phyloP scores from a whole-genome alignment of 768 basidiomycete species.

The Paxillus rubicundulus region DNA sequence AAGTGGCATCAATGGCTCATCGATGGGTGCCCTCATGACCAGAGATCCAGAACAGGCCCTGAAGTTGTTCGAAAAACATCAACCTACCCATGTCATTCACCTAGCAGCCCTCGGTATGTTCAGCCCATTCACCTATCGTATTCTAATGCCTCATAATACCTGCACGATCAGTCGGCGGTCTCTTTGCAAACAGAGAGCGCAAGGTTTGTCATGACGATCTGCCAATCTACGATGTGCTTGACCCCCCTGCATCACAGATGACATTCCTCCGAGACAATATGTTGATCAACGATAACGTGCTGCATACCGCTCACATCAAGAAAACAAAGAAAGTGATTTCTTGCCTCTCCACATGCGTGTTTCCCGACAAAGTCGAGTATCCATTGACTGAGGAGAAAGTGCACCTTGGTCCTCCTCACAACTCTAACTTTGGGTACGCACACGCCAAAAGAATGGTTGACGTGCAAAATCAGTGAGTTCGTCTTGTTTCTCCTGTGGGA shows the following conservation, averaged over 20 bases:
- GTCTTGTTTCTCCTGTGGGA: neutral
- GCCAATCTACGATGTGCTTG: neutral
- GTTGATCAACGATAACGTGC: slow-evolving; percentile 93
- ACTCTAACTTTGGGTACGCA: slow-evolving; percentile 95
- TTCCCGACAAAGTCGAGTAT: slow-evolving; percentile 92
- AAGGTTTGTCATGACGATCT: slow-evolving; percentile 49
- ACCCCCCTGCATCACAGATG: slow-evolving; percentile 42
- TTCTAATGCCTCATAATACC: slow-evolving; percentile 7
- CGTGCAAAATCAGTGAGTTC: slow-evolving; percentile 83
- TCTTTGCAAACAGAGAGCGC: slow-evolving; percentile 95
- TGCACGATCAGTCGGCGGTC: slow-evolving; percentile 69
- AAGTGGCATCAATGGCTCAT: neutral
- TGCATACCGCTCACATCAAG: slow-evolving; percentile 68
- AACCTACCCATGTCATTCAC: slow-evolving; percentile 96
- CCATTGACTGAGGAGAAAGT: slow-evolving; percentile 93
- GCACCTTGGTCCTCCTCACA: slow-evolving; percentile 88
- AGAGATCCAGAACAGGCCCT: slow-evolving; percentile 72
- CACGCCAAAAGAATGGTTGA: slow-evolving; percentile 96
- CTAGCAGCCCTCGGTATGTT: slow-evolving; percentile 85
- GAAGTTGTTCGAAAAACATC: slow-evolving; percentile 83
- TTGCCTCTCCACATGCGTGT: slow-evolving; percentile 95
- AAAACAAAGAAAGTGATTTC: slow-evolving; percentile 81
- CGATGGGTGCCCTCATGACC: neutral
- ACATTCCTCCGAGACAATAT: slow-evolving; percentile 94
- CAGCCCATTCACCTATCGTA: neutral